phyloP scores from a whole-genome alignment of 2,329 filamentous ascomycete species.

The Dactylellina haptotyla region DNA sequence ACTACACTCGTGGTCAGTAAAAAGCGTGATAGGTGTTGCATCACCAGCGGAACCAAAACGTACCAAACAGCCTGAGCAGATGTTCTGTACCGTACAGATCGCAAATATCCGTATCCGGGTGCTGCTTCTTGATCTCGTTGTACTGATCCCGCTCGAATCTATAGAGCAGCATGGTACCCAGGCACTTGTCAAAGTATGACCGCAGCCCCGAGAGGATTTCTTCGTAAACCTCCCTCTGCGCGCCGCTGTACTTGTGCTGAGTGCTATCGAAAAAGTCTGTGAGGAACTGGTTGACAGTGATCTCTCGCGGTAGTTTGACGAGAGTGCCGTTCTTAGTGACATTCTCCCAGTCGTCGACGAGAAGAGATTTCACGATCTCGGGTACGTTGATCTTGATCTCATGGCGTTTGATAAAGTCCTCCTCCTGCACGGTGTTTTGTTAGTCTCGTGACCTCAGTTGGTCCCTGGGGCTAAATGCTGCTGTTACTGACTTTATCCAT shows the following conservation, averaged over 20 bases:
- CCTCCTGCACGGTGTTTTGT: slow-evolving; percentile 76
- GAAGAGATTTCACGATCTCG: slow-evolving; percentile 86
- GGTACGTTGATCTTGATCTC: slow-evolving; percentile 87
- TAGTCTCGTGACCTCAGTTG: neutral
- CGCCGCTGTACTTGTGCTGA: slow-evolving; percentile 30
- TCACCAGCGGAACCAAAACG: neutral
- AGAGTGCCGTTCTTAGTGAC: slow-evolving; percentile 94
- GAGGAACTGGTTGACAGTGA: slow-evolving; percentile 80
- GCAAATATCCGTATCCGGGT: slow-evolving; percentile 70
- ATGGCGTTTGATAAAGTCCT: slow-evolving; percentile 82
- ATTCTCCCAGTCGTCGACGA: slow-evolving; percentile 99
- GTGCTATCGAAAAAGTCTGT: slow-evolving; percentile 75
- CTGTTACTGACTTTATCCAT: slow-evolving; percentile 75
- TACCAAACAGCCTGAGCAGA: slow-evolving; percentile 82
- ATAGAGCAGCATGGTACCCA: slow-evolving; percentile 90
- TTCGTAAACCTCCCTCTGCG: slow-evolving; percentile 71
- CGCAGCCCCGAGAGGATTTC: slow-evolving; percentile 84
- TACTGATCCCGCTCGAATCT: slow-evolving; percentile 93
- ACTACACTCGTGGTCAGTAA: slow-evolving; percentile 67
- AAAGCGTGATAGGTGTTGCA: neutral
- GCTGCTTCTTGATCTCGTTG: slow-evolving; percentile 75
- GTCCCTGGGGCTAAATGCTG: neutral
- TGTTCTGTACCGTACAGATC: slow-evolving; percentile 96
- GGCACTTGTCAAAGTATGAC: slow-evolving; percentile 91
- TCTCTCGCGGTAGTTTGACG: slow-evolving; percentile 80